Evolutionary conservation across 2,329 filamentous ascomycete species (phyloP), one percentile per base, ranked within the genome.

Genomic region (Lecanosticta acicola): DNA sequence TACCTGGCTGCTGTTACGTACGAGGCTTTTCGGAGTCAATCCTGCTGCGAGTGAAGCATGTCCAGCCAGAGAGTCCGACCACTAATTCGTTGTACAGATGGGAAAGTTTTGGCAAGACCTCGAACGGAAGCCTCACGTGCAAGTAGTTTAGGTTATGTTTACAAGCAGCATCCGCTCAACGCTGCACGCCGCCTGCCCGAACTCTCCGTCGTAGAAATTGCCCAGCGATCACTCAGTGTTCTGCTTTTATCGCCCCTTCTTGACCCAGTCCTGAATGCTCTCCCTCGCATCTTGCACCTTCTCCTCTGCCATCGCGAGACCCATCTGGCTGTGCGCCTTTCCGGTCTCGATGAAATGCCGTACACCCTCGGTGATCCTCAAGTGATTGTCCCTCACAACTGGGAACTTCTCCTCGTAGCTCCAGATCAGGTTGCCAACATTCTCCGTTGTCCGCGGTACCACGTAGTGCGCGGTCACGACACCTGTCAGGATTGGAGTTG

Each of bases 371-470:
- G 84, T 81, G 42, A 85, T 73, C 61, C 77, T 73, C 51, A 91
- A 59, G 71, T 98, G 93, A 46, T 86, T 80, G 59, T 95, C 83
- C 14, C 88, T 85, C 44, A 98, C 67, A 14, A 78, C 84, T 3
- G 93, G 93, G 64, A 90, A 86, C 61, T 78, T 81, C 77, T 94
- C 80, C 81, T 98, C 93, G 67, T 93, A 98, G 65, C 80, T 82
- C 93, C 93, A 98, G 37, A 85, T 72, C 64, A 97, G 73, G 63
- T 91, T 83, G 35, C 84, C 82, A 20, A 94, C 81, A 69, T 98
- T 98, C 66, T 80, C 75, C 78, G 89, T 94, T 34, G 93, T 98
- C 54, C 93, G 75, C 36, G 93, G 93, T 39, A 98, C 71, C 32
- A 95, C 82, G 50, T 82, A 75, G 81, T 89, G 93, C 48, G 87